A percentile compares a stretch with the other conserved stretches of the same genome.
Conservation (phyloP, 108 stramenopile genomes). For the Schizochytrium sp. region DNA sequence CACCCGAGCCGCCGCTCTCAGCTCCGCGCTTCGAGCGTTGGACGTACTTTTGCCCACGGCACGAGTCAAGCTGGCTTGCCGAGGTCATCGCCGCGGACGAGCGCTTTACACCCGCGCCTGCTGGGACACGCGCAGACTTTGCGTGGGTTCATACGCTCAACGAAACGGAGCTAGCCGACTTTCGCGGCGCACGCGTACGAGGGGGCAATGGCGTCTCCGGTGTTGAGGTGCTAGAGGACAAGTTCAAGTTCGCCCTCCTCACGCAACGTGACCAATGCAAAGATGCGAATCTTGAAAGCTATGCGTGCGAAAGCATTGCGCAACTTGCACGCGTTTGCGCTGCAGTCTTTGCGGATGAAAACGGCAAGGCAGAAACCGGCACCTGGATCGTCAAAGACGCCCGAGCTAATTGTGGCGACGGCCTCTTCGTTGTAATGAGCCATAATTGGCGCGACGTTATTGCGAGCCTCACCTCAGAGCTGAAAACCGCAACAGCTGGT, state of each 20-base stretch:
- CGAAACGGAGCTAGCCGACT: not conserved
- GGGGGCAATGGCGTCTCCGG: not conserved
- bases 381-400: constrained; percentile 10
- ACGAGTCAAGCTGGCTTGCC: not conserved
- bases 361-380: not conserved
- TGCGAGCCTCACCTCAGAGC: not conserved
- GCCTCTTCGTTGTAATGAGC: not conserved
- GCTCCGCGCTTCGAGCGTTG: not conserved
- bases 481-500: not conserved
- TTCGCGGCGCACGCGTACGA: not conserved
- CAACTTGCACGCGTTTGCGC: not conserved
- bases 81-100: not conserved
- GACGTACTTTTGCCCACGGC: not conserved
- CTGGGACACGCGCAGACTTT: not conserved
- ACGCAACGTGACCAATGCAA: not conserved
- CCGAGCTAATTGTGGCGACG: not conserved
- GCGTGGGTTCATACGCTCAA: constrained; percentile 8
- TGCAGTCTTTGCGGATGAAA: not conserved
- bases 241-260: not conserved
- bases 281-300: not conserved
- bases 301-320: not conserved
- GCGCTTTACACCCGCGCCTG: not conserved
- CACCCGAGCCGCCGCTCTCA: not conserved
- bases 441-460: not conserved
- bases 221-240: not conserved